A percentile compares a stretch with the other conserved stretches of the same genome.
Conservation (phyloP, 1,139 yeast species). For the Scheffersomyces segobiensis region DNA sequence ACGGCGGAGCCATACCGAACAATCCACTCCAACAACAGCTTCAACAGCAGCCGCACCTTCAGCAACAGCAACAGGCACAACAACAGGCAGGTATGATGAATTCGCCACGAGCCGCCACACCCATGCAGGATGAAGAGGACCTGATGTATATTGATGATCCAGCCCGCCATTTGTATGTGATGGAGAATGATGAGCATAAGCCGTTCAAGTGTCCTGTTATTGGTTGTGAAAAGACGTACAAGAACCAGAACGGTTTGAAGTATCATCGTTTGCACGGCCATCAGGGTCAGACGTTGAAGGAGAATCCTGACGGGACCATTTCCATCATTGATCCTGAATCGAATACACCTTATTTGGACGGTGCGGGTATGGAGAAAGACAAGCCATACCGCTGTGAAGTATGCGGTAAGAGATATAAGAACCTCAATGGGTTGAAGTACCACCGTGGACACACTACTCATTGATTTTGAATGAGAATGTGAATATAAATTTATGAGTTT, state of each 20-base stretch:
- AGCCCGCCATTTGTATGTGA: constrained; percentile 87
- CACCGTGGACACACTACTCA: constrained; percentile 98
- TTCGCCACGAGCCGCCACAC: constrained; percentile 21
- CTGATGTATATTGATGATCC: constrained; percentile 85
- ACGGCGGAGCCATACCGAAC: constrained; percentile 1
- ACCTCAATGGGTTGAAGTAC: constrained; percentile 91
- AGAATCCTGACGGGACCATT: constrained; percentile 90
- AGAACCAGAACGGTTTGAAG: constrained; percentile 95
- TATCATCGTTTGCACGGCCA: constrained; percentile 97
- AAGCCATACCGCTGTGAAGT: constrained; percentile 98
- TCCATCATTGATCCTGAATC: constrained; percentile 92
- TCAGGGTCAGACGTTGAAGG: constrained; percentile 88
- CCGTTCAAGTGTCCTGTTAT: constrained; percentile 98
- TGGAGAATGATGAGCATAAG: constrained; percentile 89
- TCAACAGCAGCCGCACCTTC: constrained; percentile 9
- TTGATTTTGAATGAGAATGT: constrained; percentile 28
- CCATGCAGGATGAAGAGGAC: constrained; percentile 37
- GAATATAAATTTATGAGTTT: neutral
- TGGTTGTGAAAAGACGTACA: constrained; percentile 96
- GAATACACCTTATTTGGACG: constrained; percentile 88
- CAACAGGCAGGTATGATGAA: constrained; percentile 4
- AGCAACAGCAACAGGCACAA: constrained; percentile 17
- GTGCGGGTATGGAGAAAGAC: constrained; percentile 92
- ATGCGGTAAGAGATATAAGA: constrained; percentile 96
- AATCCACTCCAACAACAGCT: constrained; percentile 8